Base-by-base conservation (phyloP, 345 rosid species). In the Salix arbutifolia region DNA sequence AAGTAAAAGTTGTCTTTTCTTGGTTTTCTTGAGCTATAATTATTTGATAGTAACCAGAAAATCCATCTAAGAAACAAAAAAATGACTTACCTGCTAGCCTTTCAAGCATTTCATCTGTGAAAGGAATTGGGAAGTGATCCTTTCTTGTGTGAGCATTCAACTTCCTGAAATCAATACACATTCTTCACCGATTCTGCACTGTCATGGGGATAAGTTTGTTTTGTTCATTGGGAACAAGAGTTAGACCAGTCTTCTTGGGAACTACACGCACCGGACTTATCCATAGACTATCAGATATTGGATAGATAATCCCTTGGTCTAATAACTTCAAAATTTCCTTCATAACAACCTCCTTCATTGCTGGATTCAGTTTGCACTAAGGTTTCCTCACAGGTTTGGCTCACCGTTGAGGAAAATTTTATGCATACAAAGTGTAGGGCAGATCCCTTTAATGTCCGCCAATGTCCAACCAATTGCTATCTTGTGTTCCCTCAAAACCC, bases 281-380 rank as follows among this genome's bases (percentile, higher is more conserved):
- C 58, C n/a, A 18, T 50, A 2, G 3, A 50, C 58, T 50, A 16
- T 50, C 9, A 1, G 9, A 50, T 16, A 50, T 18, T 2, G 58
- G 58, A 50, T 50, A 50, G n/a, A 50, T 50, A 6, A 50, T 50
- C 8, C 21, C 9, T 50, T 18, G n/a, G 58, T 50, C 3, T 2
- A 50, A 16, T 50, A 16, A 16, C 21, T 18, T 50, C 0, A 50
- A 16, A 50, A 50, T 50, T 17, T 50, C n/a, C 8, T 4, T 50
- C 0, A 17, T 50, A 5, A 50, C n/a, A 17, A 50, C 58, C 21
- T 50, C 7, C 2, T 50, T 18, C 8, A 50, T 50, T 2, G 58
- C 0, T 50, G 9, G 58, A 50, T 50, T 50, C 0, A 18, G 1
- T 6, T 50, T 50, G 0, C 0, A 0, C 0, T 6, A 1, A 50